Percentiles rank a stretch among this genome's conserved stretches.
phyloP scores from a whole-genome alignment of 306 rosid species.

The Prinsepia uniflora region DNA sequence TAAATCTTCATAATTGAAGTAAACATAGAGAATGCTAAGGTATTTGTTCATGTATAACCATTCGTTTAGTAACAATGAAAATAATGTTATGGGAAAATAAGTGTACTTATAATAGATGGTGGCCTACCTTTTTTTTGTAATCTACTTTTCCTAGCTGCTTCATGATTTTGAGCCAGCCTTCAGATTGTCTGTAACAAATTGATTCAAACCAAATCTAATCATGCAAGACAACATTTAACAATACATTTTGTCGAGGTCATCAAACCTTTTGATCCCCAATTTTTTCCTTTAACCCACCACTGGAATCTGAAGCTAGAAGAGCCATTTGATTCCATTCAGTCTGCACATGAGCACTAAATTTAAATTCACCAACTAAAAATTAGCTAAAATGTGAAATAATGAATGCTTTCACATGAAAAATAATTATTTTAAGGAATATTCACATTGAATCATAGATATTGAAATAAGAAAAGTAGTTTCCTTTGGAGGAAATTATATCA shows the following conservation, averaged over 20 bases:
- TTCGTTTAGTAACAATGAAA: neutral
- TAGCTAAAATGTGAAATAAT: neutral
- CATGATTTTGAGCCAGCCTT: conserved; percentile 97
- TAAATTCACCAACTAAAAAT: conserved; percentile 16
- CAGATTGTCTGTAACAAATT: conserved; percentile 60
- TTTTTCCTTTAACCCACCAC: conserved; percentile 83
- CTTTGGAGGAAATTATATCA: neutral
- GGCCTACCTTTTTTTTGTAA: conserved; percentile 71
- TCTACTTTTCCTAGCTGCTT: conserved; percentile 96
- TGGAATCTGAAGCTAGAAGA: conserved; percentile 58
- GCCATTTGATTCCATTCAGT: conserved; percentile 51
- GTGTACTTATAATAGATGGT: conserved; percentile 11
- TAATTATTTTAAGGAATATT: neutral
- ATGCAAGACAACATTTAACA: conserved; percentile 16
- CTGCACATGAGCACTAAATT: conserved; percentile 45
- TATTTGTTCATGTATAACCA: too few species aligned
- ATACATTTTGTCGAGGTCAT: conserved; percentile 12
- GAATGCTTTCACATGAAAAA: neutral
- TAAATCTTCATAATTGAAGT: too few species aligned
- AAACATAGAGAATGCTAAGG: too few species aligned
- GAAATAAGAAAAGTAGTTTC: neutral
- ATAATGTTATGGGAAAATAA: conserved; percentile 9
- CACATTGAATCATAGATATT: neutral
- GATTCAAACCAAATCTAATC: conserved; percentile 5
- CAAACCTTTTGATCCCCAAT: conserved; percentile 82